These are phyloP conservation scores for Azolla pinnata DNA, from an alignment of 75 land plant genomes.

Conservation along the genomic window DNA sequence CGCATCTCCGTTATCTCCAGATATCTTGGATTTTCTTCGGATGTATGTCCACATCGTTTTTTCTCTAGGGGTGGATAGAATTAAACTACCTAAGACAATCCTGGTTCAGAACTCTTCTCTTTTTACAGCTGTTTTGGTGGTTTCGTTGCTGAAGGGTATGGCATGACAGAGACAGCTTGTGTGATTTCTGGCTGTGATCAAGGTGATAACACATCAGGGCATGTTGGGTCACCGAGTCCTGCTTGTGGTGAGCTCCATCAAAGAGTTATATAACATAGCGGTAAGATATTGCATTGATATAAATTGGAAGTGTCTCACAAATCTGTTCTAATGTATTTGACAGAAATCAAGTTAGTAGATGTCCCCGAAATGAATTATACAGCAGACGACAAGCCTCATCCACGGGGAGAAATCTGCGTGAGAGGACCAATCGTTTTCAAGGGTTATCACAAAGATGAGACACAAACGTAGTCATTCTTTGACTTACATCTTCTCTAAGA, in stretches of 20 bases:
- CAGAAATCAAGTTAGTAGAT: slow-evolving; percentile 90
- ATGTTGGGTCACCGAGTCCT: slow-evolving; percentile 96
- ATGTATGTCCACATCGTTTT: no score
- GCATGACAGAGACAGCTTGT: slow-evolving; percentile 99
- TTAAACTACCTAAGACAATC: no score
- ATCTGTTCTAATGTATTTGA: slow-evolving; percentile 5
- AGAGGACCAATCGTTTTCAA: slow-evolving; percentile 86
- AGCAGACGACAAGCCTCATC: slow-evolving; percentile 68
- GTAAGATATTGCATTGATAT: background rate
- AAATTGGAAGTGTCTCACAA: background rate
- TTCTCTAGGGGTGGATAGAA: no score
- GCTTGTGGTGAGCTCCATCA: slow-evolving; percentile 55
- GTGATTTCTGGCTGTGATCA: slow-evolving; percentile 44
- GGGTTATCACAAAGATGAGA: slow-evolving; percentile 89
- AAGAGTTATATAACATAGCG: background rate
- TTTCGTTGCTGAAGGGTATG: slow-evolving; percentile 81
- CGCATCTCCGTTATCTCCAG: slow-evolving; percentile 96
- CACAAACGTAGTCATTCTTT: slow-evolving; percentile 38
- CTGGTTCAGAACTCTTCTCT: background rate
- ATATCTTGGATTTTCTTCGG: slow-evolving; percentile 82
- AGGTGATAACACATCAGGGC: slow-evolving; percentile 73
- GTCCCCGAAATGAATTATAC: slow-evolving; percentile 98
- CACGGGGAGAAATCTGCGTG: slow-evolving; percentile 94
- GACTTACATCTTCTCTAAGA: background rate
- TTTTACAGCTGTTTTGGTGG: slow-evolving; percentile 86